phyloP scores from a whole-genome alignment of 495 filamentous ascomycete species.

The Penicillium subrubescens region DNA sequence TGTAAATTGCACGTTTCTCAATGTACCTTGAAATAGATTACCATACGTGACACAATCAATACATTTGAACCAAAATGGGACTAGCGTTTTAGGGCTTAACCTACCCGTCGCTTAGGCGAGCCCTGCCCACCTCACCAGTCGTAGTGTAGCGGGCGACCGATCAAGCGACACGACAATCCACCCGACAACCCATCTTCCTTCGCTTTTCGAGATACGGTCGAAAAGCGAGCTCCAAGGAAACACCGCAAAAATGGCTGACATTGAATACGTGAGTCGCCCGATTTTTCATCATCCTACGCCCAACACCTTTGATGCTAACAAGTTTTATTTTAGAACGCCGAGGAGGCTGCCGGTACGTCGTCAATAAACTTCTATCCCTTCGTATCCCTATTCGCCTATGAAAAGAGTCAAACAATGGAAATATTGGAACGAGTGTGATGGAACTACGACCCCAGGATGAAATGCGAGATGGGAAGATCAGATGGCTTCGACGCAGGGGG shows the following conservation, averaged over 20 bases:
- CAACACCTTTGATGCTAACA: conserved; percentile 38
- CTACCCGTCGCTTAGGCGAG: conserved; percentile 53
- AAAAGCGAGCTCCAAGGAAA: conserved; percentile 54
- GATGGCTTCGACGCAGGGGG: conserved; percentile 26
- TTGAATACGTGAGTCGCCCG: conserved; percentile 75
- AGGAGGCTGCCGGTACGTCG: conserved; percentile 86
- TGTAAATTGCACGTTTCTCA: no score
- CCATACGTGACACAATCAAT: background rate
- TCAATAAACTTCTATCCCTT: conserved; percentile 19
- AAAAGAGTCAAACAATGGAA: conserved; percentile 5
- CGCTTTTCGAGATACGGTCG: conserved; percentile 55
- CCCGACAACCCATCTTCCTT: conserved; percentile 49
- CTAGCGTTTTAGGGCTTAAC: conserved; percentile 47
- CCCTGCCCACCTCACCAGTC: conserved; percentile 44
- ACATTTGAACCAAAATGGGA: conserved; percentile 21
- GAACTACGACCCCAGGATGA: background rate
- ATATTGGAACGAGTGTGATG: background rate
- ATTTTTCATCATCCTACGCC: conserved; percentile 1
- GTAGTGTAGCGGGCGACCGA: conserved; percentile 36
- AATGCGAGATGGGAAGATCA: conserved; percentile 12
- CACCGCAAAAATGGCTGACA: conserved; percentile 86
- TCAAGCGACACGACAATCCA: conserved; percentile 47
- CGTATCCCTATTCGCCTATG: conserved; percentile 9
- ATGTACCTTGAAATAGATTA: conserved; percentile 11
- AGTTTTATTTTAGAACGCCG: conserved; percentile 68